These are phyloP conservation scores for Stagonosporopsis cucurbitacearum DNA, from an alignment of 2,329 filamentous ascomycete species.

Conservation along the genomic window DNA sequence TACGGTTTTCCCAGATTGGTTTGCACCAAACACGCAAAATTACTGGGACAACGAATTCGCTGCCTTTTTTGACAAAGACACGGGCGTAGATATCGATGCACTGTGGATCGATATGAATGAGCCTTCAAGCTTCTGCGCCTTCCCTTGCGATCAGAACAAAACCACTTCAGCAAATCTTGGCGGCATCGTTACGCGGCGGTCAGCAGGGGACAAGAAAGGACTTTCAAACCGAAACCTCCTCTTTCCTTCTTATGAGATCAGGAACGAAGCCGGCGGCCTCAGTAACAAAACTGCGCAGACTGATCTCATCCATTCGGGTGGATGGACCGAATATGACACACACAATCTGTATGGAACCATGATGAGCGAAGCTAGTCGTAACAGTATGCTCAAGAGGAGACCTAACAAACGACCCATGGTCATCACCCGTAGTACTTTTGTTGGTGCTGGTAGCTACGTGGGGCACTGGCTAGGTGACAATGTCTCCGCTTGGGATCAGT, in stretches of 20 bases:
- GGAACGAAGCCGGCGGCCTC: constrained; percentile 59
- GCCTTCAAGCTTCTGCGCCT: constrained; percentile 43
- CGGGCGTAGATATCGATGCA: constrained; percentile 76
- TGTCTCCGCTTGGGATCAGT: constrained; percentile 52
- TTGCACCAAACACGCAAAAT: constrained; percentile 64
- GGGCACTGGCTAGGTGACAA: constrained; percentile 67
- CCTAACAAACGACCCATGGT: constrained; percentile 70
- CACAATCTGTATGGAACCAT: constrained; percentile 78
- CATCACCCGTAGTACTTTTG: constrained; percentile 79
- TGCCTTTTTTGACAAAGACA: constrained; percentile 67
- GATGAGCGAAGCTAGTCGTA: constrained; percentile 71
- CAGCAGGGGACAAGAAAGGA: constrained; percentile 57
- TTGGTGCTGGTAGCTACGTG: constrained; percentile 68
- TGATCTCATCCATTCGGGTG: constrained; percentile 70
- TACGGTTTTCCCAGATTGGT: constrained; percentile 78
- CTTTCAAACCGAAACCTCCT: constrained; percentile 68
- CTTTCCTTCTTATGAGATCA: constrained; percentile 69
- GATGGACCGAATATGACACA: constrained; percentile 72
- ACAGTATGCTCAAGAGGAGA: constrained; percentile 73
- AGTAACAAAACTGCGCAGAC: constrained; percentile 65
- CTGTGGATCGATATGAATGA: constrained; percentile 53
- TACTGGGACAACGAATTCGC: constrained; percentile 76
- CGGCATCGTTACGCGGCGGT: constrained; percentile 14
- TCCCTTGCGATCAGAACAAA: constrained; percentile 56
- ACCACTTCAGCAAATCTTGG: constrained; percentile 32